Conservation (phyloP, 352 stramenopile species). For the Phytophthora citricola region DNA sequence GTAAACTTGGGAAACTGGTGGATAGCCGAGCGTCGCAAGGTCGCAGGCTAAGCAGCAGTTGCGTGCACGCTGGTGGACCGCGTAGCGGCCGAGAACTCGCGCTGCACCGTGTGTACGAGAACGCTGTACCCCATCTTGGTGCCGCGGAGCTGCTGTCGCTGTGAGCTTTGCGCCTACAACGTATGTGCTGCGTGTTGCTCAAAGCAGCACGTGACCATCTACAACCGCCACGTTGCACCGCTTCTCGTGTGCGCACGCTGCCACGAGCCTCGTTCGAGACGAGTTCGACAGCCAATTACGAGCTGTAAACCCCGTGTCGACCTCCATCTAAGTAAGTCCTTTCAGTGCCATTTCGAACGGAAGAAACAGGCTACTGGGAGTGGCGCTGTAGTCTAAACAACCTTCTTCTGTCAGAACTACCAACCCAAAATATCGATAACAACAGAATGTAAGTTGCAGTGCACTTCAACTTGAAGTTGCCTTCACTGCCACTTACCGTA, state of each 20-base stretch:
- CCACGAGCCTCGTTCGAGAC: slow-evolving; percentile 34
- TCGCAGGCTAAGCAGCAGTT: slow-evolving; percentile 8
- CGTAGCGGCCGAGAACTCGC: slow-evolving; percentile 29
- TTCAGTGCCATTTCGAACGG: slow-evolving; percentile 19
- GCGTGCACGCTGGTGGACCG: background rate
- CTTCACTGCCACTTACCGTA: background rate
- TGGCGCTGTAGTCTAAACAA: slow-evolving; percentile 14
- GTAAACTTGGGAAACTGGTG: slow-evolving; percentile 32
- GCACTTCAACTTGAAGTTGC: slow-evolving; percentile 37
- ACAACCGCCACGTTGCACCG: slow-evolving; percentile 38
- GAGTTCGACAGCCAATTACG: slow-evolving; percentile 41
- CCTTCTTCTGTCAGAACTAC: background rate
- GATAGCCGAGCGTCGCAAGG: slow-evolving; percentile 1
- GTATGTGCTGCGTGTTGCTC: slow-evolving; percentile 38
- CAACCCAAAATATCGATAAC: background rate
- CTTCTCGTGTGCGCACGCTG: slow-evolving; percentile 38
- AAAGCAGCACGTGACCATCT: slow-evolving; percentile 39
- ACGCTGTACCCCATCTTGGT: slow-evolving; percentile 26
- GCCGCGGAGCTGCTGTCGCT: slow-evolving; percentile 25
- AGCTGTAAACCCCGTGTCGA: slow-evolving; percentile 12
- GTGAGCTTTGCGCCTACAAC: slow-evolving; percentile 43
- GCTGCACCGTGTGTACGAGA: slow-evolving; percentile 43
- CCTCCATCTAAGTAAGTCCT: slow-evolving; percentile 7
- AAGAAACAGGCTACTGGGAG: slow-evolving; percentile 13
- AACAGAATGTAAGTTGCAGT: background rate